Evolutionary conservation across 2,329 filamentous ascomycete species (phyloP).

Genomic region (Alternaria metachromatica): DNA sequence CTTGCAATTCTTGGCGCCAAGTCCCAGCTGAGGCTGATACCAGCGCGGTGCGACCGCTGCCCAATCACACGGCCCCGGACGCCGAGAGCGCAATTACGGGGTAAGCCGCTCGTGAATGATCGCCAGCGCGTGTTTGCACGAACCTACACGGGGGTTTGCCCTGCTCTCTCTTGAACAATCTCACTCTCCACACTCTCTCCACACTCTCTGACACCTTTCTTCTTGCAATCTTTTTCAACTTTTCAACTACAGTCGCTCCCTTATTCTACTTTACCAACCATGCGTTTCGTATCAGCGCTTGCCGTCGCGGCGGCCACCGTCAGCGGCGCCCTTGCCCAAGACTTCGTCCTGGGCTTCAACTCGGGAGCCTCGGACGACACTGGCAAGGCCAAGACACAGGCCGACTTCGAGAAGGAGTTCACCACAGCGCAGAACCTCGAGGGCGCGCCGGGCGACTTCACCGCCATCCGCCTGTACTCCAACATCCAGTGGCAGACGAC

Average conservation of each 20-base stretch:
- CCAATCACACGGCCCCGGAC: conserved; percentile 4
- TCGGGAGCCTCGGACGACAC: conserved; percentile 40
- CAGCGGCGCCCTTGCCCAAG: conserved; percentile 28
- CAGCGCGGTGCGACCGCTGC: not conserved
- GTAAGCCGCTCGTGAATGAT: conserved; percentile 11
- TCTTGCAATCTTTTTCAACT: conserved; percentile 2
- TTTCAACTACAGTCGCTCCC: conserved; percentile 20
- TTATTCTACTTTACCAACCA: conserved; percentile 13
- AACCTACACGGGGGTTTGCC: conserved; percentile 5
- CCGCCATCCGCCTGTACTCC: conserved; percentile 73
- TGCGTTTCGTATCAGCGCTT: conserved; percentile 30
- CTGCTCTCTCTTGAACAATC: not conserved
- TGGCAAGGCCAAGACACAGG: conserved; percentile 61
- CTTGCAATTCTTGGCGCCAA: conserved; percentile 3
- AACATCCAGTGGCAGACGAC: conserved; percentile 72
- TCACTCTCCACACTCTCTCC: not conserved
- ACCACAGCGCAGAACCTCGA: conserved; percentile 66
- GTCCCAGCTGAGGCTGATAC: not conserved
- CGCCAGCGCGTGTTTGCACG: conserved; percentile 14
- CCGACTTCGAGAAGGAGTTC: conserved; percentile 75
- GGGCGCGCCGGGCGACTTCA: conserved; percentile 70
- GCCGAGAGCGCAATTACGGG: conserved; percentile 13
- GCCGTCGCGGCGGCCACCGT: conserved; percentile 32
- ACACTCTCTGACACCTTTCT: not conserved
- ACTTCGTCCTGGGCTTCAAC: conserved; percentile 43